Evolutionary conservation across 1,284 basidiomycete genomes (phyloP), one percentile per base, ranked within the genome.

Genomic region (Pascua guehoae): DNA sequence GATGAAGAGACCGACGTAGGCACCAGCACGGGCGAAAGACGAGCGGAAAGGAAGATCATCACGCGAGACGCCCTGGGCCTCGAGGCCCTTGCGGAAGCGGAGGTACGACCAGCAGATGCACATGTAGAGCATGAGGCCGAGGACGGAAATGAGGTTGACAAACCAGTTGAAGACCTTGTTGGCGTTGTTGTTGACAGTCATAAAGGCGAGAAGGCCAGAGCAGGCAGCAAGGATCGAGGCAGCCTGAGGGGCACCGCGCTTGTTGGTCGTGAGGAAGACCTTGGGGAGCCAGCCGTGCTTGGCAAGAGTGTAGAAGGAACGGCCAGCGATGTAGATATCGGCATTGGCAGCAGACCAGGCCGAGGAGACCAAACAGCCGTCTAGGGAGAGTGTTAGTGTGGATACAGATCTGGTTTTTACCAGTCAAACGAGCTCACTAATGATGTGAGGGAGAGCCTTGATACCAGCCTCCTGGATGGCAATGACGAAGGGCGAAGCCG

Each of bases 151-250:
- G 10, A 84, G 53, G 16, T 36, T 38, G 42, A 54, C 76, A 63
- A 91, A 85, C 86, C 87, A 90, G 24, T 73, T 71, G 71, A 93
- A 88, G 41, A 89, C 86, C 42, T 71, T 79, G 41, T 85, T 85
- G 5, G 85, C 80, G 51, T 82, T 82, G 41, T 66, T 72, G 44
- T 77, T 81, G 54, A 86, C 78, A 42, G 82, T 62, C 83, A 89
- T 87, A 75, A 82, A 93, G 1, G 88, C 83, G 10, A 96, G 83
- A 9, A 72, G 63, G 9, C 71, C 72, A 53, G 78, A 69, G 9
- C 83, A 69, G 10, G 85, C 82, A 68, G 91, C 88, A 18, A 77
- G 57, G 11, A 85, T 79, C 65, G 84, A 85, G 64, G 87, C 81
- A 2, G 81, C 66, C 57, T 36, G 66, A 1, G 79, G 79, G 0